phyloP scores from a whole-genome alignment of 164 flowering plant species.

The Brasenia schreberi region DNA sequence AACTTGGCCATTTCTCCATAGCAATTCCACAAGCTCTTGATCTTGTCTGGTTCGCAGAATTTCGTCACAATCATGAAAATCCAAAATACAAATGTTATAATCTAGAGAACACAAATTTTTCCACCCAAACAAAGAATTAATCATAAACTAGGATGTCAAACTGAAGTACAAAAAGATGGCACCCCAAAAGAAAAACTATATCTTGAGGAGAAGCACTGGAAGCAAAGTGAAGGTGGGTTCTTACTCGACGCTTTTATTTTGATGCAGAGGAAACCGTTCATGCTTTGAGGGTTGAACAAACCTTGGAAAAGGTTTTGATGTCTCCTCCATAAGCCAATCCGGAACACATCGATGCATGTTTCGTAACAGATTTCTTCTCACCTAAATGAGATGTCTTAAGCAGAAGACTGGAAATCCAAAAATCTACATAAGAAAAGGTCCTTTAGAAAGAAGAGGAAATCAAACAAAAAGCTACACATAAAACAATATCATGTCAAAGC shows the following conservation, averaged over 20 bases:
- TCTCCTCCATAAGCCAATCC: conserved; percentile 36
- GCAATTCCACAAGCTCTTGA: conserved; percentile 42
- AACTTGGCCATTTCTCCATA: conserved; percentile 63
- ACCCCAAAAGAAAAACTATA: neutral
- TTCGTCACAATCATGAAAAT: neutral
- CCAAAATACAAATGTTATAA: neutral
- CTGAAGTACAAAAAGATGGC: neutral
- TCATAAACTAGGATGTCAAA: too few relatives aligned
- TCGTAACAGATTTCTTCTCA: conserved; percentile 2
- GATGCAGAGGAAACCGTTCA: conserved; percentile 3
- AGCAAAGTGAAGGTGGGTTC: conserved; percentile 6
- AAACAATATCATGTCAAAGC: neutral
- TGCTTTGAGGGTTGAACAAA: conserved; percentile 11
- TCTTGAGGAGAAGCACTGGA: neutral
- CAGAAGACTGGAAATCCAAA: neutral
- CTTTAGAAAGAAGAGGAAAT: neutral
- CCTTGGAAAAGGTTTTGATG: conserved; percentile 2
- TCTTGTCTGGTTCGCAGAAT: conserved; percentile 21
- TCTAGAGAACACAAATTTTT: neutral
- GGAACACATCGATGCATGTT: conserved; percentile 36
- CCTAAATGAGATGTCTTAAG: neutral
- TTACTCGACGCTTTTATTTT: conserved; percentile 29
- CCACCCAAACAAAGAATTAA: neutral
- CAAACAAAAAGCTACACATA: neutral
- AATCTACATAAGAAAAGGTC: too few relatives aligned